Conservation (phyloP, 108 stramenopile genomes). For the Skeletonema menzelii region DNA sequence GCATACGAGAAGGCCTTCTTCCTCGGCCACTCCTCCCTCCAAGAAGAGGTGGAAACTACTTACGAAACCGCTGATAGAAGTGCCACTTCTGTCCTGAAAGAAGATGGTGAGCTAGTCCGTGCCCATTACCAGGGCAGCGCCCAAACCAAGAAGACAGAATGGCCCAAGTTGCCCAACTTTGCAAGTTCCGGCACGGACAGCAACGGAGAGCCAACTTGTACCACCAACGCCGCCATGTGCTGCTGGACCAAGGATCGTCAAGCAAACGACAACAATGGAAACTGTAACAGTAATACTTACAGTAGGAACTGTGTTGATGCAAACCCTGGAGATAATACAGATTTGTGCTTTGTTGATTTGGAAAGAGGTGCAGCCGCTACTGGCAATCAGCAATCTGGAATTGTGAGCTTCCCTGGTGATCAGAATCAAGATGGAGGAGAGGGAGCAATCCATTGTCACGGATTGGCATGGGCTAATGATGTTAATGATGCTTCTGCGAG, state of each 20-base stretch:
- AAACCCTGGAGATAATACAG: constrained; percentile 54
- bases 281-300: constrained; percentile 39
- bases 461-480: constrained; percentile 53
- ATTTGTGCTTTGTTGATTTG: constrained; percentile 51
- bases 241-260: constrained; percentile 64
- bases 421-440: constrained; percentile 38
- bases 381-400: constrained; percentile 4
- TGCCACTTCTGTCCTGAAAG: constrained; percentile 13
- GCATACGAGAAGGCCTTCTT: constrained; percentile 38
- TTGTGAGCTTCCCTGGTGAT: constrained; percentile 30
- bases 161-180: constrained; percentile 39
- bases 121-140: constrained; percentile 27
- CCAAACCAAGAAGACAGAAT: constrained; percentile 12
- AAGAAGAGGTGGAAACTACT: constrained; percentile 50
- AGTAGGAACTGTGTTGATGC: constrained; percentile 45
- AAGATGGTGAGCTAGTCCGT: constrained; percentile 27
- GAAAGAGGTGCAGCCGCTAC: constrained; percentile 7
- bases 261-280: constrained; percentile 55
- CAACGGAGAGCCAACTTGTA: constrained; percentile 4
- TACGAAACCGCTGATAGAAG: constrained; percentile 24
- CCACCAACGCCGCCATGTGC: constrained; percentile 47
- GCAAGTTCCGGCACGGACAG: not conserved
- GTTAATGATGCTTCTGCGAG: constrained; percentile 6
- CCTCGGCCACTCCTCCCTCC: not conserved
- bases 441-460: constrained; percentile 58